Evolutionary conservation across 1,284 basidiomycete species (phyloP).

Genomic region (Anthracocystis panici-leucophaei): DNA sequence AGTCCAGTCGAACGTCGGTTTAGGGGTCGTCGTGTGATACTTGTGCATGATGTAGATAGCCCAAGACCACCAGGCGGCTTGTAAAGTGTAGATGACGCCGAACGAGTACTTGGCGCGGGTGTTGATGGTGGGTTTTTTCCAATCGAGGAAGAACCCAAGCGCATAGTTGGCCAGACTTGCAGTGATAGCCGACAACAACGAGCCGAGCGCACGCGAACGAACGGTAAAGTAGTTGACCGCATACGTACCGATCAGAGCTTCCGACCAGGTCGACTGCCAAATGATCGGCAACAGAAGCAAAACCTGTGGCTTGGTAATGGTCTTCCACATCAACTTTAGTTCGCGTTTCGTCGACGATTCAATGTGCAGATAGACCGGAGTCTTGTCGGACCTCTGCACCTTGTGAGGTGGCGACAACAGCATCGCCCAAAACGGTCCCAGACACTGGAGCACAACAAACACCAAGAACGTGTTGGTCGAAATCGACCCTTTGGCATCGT

Average conservation of each 20-base stretch:
- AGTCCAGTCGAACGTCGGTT: constrained; percentile 62
- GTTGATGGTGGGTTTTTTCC: constrained; percentile 56
- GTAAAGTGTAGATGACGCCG: constrained; percentile 54
- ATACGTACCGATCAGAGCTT: constrained; percentile 65
- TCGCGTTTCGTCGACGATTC: constrained; percentile 55
- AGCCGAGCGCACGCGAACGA: constrained; percentile 68
- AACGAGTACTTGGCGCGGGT: constrained; percentile 55
- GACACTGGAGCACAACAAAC: constrained; percentile 70
- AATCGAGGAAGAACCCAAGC: constrained; percentile 69
- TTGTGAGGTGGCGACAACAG: constrained; percentile 67
- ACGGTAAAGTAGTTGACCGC: constrained; percentile 62
- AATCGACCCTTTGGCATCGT: constrained; percentile 63
- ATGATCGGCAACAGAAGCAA: constrained; percentile 62
- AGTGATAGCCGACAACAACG: constrained; percentile 67
- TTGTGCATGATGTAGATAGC: constrained; percentile 64
- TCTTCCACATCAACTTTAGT: constrained; percentile 58
- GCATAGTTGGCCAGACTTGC: constrained; percentile 64
- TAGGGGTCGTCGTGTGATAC: constrained; percentile 44
- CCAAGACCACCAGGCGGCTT: constrained; percentile 67
- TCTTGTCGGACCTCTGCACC: constrained; percentile 69
- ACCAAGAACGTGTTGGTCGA: constrained; percentile 69
- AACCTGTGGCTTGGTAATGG: constrained; percentile 47
- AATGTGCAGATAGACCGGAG: constrained; percentile 66
- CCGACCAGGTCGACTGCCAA: constrained; percentile 61
- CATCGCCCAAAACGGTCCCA: constrained; percentile 67